phyloP scores from a whole-genome alignment of 768 basidiomycete species.

The Porphyrellus cyaneotinctus region DNA sequence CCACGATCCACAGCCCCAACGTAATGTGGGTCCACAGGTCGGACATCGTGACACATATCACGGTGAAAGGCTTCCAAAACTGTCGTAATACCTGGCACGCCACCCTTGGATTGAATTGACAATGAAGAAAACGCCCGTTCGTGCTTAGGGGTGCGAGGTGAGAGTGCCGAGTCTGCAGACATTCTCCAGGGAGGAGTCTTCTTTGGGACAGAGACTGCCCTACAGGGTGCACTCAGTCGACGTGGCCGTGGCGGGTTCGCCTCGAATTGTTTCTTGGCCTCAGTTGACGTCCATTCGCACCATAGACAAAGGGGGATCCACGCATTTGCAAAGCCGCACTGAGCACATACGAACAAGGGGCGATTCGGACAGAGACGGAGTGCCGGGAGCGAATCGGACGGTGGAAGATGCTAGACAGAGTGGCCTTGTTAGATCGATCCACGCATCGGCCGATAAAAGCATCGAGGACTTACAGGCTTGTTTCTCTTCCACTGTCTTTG shows the following conservation, averaged over 20 bases:
- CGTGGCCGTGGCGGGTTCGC: constrained; percentile 35
- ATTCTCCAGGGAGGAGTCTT: constrained; percentile 8
- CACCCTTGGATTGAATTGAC: constrained; percentile 1
- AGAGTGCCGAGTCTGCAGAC: constrained; percentile 21
- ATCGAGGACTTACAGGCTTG: constrained; percentile 33
- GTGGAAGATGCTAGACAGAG: constrained; percentile 37
- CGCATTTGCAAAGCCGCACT: constrained; percentile 45
- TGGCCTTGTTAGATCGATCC: constrained; percentile 16
- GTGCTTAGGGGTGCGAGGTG: constrained; percentile 22
- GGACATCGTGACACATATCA: constrained; percentile 19
- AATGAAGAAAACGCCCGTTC: constrained; percentile 10
- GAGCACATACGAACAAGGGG: constrained; percentile 43
- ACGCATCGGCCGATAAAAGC: constrained; percentile 6
- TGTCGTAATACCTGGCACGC: constrained; percentile 30
- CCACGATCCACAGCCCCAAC: constrained; percentile 3
- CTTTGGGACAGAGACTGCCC: constrained; percentile 11
- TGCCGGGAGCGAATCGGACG: constrained; percentile 45
- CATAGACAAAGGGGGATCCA: constrained; percentile 49
- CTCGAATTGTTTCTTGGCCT: constrained; percentile 39
- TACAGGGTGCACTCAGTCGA: constrained; percentile 30
- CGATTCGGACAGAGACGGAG: constrained; percentile 40
- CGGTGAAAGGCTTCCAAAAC: constrained; percentile 19
- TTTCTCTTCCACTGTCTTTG: constrained; percentile 42
- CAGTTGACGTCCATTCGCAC: constrained; percentile 46
- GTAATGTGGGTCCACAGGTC: constrained; percentile 11